Evolutionary conservation across 2,329 filamentous ascomycete species (phyloP), one percentile per base, ranked within the genome.

Genomic region (Fusarium mexicanum): DNA sequence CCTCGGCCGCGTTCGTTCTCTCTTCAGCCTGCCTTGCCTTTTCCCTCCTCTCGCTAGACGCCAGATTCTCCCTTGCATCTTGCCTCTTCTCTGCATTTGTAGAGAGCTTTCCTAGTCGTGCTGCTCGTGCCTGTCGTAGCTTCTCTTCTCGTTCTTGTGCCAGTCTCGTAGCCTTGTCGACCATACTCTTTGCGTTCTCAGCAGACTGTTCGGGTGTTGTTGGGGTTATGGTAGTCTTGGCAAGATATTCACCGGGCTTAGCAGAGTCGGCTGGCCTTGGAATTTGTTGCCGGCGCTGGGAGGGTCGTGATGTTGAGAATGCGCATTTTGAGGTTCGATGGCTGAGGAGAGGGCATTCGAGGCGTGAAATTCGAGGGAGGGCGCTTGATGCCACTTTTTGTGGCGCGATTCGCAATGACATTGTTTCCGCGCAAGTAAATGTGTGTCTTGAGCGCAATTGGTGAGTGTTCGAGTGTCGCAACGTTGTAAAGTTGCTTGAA

Each of bases 21-120:
- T n/a, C 41, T 22, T 59, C 55, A 17, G 12, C 55, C 20, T 35
- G 54, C 40, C 76, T 53, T n/a, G 60, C 63, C 33, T 76, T 68
- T 9, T 48, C 61, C 5, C 65, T 51, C 3, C 50, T 11, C 77
- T 69, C 38, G 71, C 70, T 48, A 76, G 44, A 22, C 3, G 12
- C 20, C 5, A 16, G 6, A 31, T 75, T 44, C 7, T 53, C 61
- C n/a, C 78, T 68, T 6, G 35, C 22, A 4, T 46, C 6, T 55
- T 10, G 77, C 72, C 13, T 24, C 54, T 44, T 47, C 35, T 33
- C 31, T 38, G n/a, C 4, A 22, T 41, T 38, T 22, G 33, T 3
- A n/a, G 35, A 38, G 31, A 55, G 51, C 35, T n/a, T 41, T 16
- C 11, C 40, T 10, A 33, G 24, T 20, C 41, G 18, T 50, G 37